A percentile compares a stretch with the other conserved stretches of the same genome.
These are phyloP conservation scores for Rhodotorula babjevae DNA, from an alignment of 768 basidiomycete species.

Conservation along the genomic window DNA sequence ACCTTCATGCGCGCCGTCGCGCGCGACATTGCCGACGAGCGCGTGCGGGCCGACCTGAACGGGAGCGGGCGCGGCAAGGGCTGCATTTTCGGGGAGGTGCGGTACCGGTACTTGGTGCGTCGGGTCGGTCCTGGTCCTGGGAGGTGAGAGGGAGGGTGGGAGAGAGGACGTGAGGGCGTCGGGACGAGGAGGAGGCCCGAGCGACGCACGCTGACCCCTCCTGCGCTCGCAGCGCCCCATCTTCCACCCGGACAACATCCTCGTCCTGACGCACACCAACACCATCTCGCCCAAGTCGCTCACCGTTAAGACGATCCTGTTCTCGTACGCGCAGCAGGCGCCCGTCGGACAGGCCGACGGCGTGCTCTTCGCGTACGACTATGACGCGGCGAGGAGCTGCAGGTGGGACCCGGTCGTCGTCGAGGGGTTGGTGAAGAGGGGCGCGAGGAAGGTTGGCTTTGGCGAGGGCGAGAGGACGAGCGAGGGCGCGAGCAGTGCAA, in stretches of 20 bases:
- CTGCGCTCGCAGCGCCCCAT: background rate
- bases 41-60: background rate
- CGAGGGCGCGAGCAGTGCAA: background rate
- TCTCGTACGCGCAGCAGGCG: constrained; percentile 5
- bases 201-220: too few relatives aligned
- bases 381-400: constrained; percentile 6
- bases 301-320: background rate
- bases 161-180: too few relatives aligned
- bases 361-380: constrained; percentile 15
- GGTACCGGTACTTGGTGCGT: constrained; percentile 1
- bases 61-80: background rate
- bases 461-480: background rate
- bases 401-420: background rate
- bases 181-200: too few relatives aligned
- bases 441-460: constrained; percentile 1
- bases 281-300: background rate
- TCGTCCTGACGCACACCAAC: background rate
- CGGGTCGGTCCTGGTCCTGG: rapidly evolving
- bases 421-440: background rate
- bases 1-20: background rate
- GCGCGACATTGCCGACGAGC: background rate
- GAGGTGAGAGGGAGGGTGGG: background rate
- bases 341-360: constrained; percentile 7
- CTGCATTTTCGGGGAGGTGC: background rate
- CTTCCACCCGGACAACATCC: background rate